Evolutionary conservation across 2,329 filamentous ascomycete species (phyloP).

Genomic region (Trichophyton benhamiae): DNA sequence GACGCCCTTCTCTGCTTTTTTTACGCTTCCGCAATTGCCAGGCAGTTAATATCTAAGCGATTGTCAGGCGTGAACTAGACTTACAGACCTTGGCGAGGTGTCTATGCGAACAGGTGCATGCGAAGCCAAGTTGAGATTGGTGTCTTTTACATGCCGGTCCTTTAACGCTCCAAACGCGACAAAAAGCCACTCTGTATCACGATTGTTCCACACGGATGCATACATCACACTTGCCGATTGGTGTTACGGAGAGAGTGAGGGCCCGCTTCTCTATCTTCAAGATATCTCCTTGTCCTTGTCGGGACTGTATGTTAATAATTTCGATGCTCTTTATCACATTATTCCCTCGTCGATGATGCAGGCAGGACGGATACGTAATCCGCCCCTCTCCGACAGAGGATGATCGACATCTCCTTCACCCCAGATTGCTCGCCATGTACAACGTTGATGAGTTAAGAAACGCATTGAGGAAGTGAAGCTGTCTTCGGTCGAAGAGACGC

Average conservation of each 20-base stretch:
- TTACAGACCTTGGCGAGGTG: neutral
- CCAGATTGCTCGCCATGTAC: neutral
- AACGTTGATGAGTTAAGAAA: neutral
- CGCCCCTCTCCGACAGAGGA: neutral
- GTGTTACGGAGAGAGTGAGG: neutral
- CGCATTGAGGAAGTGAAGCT: neutral
- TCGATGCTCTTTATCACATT: neutral
- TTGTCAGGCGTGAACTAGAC: neutral
- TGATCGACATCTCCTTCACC: neutral
- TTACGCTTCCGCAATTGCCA: neutral
- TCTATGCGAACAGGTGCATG: neutral
- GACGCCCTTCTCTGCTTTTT: neutral
- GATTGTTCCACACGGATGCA: neutral
- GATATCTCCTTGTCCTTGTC: no score
- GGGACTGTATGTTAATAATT: no score
- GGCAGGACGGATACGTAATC: neutral
- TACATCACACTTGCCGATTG: neutral
- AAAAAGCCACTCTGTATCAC: neutral
- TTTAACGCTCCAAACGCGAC: conserved; percentile 1
- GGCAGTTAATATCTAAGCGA: neutral
- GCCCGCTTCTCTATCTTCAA: no score
- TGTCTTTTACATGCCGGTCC: neutral
- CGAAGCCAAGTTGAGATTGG: neutral
- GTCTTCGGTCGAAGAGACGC: neutral
- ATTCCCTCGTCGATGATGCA: neutral